Percentiles rank a stretch among this genome's conserved stretches.
These are phyloP conservation scores for Nakazawaea ambrosiae DNA, from an alignment of 805 yeast genomes.

Conservation along the genomic window DNA sequence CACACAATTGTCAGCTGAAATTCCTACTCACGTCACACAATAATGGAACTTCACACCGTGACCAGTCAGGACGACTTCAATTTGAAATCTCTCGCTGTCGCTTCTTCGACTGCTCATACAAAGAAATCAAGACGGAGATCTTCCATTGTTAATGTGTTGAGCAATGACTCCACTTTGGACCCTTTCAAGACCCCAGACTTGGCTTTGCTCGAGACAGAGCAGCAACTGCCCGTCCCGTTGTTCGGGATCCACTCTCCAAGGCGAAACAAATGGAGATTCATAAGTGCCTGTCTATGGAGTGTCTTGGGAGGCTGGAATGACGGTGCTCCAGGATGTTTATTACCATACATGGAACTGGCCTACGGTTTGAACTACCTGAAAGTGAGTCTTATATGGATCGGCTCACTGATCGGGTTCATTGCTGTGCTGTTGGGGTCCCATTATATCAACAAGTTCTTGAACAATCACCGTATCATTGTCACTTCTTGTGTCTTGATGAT, in stretches of 20 bases:
- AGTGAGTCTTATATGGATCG: slow-evolving; percentile 30
- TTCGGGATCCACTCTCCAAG: slow-evolving; percentile 25
- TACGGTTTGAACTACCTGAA: slow-evolving; percentile 25
- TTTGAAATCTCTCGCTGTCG: too few relatives aligned
- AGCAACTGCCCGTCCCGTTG: too few relatives aligned
- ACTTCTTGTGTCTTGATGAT: slow-evolving; percentile 11
- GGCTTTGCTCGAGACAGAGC: too few relatives aligned
- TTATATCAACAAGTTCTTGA: slow-evolving; percentile 21
- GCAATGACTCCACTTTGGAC: too few relatives aligned
- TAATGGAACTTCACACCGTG: too few relatives aligned
- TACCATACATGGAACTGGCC: slow-evolving; percentile 26
- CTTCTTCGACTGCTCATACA: too few relatives aligned
- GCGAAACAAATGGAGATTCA: slow-evolving; percentile 27
- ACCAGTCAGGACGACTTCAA: too few relatives aligned
- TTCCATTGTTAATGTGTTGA: too few relatives aligned
- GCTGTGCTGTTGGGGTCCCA: slow-evolving; percentile 25
- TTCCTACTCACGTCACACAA: too few relatives aligned
- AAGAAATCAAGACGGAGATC: too few relatives aligned
- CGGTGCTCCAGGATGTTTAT: slow-evolving; percentile 31
- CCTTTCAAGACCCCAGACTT: too few relatives aligned
- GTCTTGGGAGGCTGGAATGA: slow-evolving; percentile 30
- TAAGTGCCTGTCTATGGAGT: slow-evolving; percentile 30
- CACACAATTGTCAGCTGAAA: too few relatives aligned
- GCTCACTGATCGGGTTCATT: slow-evolving; percentile 28
- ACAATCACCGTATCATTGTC: slow-evolving; percentile 15